Evolutionary conservation across 495 filamentous ascomycete genomes (phyloP), one percentile per base, ranked within the genome.

Genomic region (Cudoniella acicularis): DNA sequence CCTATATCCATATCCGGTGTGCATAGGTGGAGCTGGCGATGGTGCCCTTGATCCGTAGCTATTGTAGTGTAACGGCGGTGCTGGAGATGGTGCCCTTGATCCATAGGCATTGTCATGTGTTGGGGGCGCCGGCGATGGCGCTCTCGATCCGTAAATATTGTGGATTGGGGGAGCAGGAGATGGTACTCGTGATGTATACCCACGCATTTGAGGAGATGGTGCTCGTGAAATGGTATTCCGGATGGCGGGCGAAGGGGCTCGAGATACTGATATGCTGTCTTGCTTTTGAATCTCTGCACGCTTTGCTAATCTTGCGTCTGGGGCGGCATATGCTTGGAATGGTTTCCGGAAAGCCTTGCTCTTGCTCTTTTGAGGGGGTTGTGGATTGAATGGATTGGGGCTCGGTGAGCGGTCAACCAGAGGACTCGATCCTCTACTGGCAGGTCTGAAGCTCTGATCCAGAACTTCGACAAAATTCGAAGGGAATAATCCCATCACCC

Each of bases 401-500:
- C 81, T 77, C 67, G 82, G 73, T 1, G 76, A 75, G 64, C 70
- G 71, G 60, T 66, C 58, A 26, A 83, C 76, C 73, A 92, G 77
- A 22, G 90, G 90, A 65, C 90, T 95, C n/a, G 81, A 80, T 54
- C 86, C 82, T 61, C 91, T 82, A 60, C 79, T 94, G 40, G 87
- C 79, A 20, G 92, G 91, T 26, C 87, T 84, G 70, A 96, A 96
- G 67, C 81, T 80, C 52, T 95, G 88, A 48, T 89, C 85, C 42
- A 98, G 78, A 2, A 98, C 83, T 66, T 95, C 84, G 60, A 98
- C 94, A 70, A 97, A 98, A 71, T 98, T 98, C 45, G 92, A 97
- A 1, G 94, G 94, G 66, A 98, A 98, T 20, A 94, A 73, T 47
- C 94, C 94, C 62, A 96, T 83, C 64, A 92, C 91, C 59, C 90